Conservation (phyloP, 2,329 filamentous ascomycete species). For the Verticillium isaacii region DNA sequence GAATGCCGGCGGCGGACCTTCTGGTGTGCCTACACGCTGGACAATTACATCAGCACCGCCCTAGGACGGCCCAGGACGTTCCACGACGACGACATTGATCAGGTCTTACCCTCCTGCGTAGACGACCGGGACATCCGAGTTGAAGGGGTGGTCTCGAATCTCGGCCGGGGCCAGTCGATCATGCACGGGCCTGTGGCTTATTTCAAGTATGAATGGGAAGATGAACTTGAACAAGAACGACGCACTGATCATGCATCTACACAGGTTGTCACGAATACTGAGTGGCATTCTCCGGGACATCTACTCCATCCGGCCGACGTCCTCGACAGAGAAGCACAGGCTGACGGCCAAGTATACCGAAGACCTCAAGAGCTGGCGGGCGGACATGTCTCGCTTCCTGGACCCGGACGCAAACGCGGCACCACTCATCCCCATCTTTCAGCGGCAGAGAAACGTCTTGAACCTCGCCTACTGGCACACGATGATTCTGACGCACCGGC, state of each 20-base stretch:
- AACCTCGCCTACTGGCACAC: conserved; percentile 36
- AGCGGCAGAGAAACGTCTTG: conserved; percentile 33
- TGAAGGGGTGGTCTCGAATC: too few relatives aligned
- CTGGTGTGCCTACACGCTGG: conserved; percentile 60
- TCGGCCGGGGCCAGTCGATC: background rate
- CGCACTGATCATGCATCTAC: background rate
- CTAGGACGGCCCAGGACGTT: conserved; percentile 57
- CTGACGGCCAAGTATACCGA: conserved; percentile 21
- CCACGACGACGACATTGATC: conserved; percentile 61
- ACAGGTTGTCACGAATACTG: conserved; percentile 25
- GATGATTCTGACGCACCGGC: conserved; percentile 31
- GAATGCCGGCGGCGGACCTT: conserved; percentile 43
- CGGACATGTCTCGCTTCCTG: conserved; percentile 28
- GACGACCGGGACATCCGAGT: conserved; percentile 33
- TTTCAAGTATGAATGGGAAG: conserved; percentile 18
- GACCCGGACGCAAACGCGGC: conserved; percentile 29
- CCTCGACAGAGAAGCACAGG: conserved; percentile 13
- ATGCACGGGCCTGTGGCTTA: conserved; percentile 28
- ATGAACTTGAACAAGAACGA: too few relatives aligned
- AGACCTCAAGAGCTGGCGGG: conserved; percentile 28
- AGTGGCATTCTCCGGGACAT: conserved; percentile 26
- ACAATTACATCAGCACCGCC: conserved; percentile 59
- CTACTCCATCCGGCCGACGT: conserved; percentile 28
- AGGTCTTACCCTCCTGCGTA: conserved; percentile 47
- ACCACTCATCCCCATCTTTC: conserved; percentile 29